These are phyloP conservation scores for Sambucus nigra DNA, from an alignment of 129 eudicot species.

Conservation along the genomic window DNA sequence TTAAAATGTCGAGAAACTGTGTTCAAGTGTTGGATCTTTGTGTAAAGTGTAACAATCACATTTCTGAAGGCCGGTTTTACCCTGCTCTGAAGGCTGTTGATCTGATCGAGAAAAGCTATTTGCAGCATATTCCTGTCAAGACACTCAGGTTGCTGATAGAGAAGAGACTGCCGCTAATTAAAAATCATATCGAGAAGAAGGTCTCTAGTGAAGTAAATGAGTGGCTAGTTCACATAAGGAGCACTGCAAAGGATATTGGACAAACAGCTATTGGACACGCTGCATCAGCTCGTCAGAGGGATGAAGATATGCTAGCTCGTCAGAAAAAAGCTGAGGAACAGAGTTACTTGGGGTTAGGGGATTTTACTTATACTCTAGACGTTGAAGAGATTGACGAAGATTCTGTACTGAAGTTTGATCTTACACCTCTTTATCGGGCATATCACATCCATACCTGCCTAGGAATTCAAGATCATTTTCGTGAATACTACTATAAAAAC, in stretches of 20 bases:
- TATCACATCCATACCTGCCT: conserved; percentile 73
- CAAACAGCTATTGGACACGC: conserved; percentile 73
- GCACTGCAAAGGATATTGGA: conserved; percentile 71
- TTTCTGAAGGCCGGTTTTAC: conserved; percentile 76
- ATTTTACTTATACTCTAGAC: conserved; percentile 62
- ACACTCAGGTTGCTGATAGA: conserved; percentile 46
- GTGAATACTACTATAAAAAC: conserved; percentile 84
- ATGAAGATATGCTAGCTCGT: conserved; percentile 75
- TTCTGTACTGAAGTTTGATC: conserved; percentile 54
- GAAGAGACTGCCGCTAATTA: conserved; percentile 53
- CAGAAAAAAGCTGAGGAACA: conserved; percentile 87
- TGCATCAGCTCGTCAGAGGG: conserved; percentile 76
- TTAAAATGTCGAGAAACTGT: conserved; percentile 61
- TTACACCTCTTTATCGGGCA: conserved; percentile 80
- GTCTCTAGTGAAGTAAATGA: conserved; percentile 70
- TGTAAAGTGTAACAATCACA: conserved; percentile 64
- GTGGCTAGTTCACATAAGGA: conserved; percentile 76
- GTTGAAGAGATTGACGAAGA: conserved; percentile 66
- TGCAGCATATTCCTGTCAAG: conserved; percentile 57
- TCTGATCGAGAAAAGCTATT: conserved; percentile 61
- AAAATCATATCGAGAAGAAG: conserved; percentile 59
- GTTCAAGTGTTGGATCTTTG: conserved; percentile 75
- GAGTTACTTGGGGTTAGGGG: conserved; percentile 55
- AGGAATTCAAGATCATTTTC: conserved; percentile 61
- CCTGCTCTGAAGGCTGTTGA: conserved; percentile 87